Base-by-base conservation (phyloP, 177 flowering plant genomes). In the Vitis hybrid region DNA sequence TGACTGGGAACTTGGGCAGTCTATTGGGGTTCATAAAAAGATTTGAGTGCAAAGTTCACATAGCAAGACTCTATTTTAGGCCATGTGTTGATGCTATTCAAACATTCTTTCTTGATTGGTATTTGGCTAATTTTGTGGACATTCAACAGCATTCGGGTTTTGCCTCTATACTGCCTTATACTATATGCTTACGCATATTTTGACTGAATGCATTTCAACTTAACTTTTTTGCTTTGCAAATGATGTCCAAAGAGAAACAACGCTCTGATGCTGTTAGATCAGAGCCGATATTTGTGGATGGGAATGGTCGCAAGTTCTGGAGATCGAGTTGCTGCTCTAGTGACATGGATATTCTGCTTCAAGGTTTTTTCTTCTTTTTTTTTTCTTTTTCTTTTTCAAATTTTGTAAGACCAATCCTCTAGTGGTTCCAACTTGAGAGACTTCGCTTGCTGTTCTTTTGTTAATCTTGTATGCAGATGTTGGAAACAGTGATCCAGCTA, bases 301-400 rank as follows among this genome's bases (percentile, higher is more conserved):
- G 12, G 21, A 48, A 40, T 21, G 82, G 82, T 54, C 70, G 56
- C 63, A 70, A 18, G 48, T 78, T 72, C 57, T 82, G 85, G 85
- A 80, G 69, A 68, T 62, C 79, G 7, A 71, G 69, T 27, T 12
- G 74, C 19, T 72, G 17, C 62, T 56, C 74, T 21, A 60, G 56
- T 17, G 72, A 70, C 3, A 19, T 60, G 11, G 52, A 72, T 32
- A 12, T 82, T 51, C 65, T 79, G 24, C 69, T 62, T 56, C 82
- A 82, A 77, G 80, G 85, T 77, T 59, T 50, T 19, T 69, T 14
- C 40, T 51, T 57, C 15, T 15, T 13, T 2, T 55, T 13, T 7
- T 24, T 51, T 49, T 15, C 1, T 15, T 46, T 15, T 40, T 19
- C 10, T 40, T 9, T 27, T 46, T 40, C 51, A 6, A 8, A 10